Evolutionary conservation across 2,329 filamentous ascomycete genomes (phyloP).

Genomic region (Phaeoacremonium minimum): DNA sequence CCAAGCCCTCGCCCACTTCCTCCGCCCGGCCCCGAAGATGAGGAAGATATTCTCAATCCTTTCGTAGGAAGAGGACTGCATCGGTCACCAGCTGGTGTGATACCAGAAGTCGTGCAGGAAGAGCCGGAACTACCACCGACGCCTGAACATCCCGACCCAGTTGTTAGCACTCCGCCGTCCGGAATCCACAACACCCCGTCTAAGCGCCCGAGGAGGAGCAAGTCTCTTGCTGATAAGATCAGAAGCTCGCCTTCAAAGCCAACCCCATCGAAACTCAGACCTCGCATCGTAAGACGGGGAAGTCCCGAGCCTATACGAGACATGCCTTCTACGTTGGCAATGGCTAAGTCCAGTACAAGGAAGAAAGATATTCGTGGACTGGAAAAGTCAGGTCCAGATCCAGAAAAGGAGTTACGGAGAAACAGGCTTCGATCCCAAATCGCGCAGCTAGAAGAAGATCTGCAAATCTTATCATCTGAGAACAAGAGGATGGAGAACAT

Average conservation of each 20-base stretch:
- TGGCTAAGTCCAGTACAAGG: no score
- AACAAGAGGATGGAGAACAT: no score
- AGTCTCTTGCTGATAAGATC: slow-evolving; percentile 27
- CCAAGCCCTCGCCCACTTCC: slow-evolving; percentile 43
- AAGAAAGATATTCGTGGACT: no score
- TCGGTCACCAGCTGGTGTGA: slow-evolving; percentile 26
- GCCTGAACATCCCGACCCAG: slow-evolving; percentile 45
- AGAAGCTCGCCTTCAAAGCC: slow-evolving; percentile 49
- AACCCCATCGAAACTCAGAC: slow-evolving; percentile 19
- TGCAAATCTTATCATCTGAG: slow-evolving; percentile 52
- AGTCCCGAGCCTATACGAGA: no score
- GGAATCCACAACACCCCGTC: slow-evolving; percentile 60
- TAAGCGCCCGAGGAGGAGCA: slow-evolving; percentile 39
- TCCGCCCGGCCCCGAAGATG: slow-evolving; percentile 33
- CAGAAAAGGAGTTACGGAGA: slow-evolving; percentile 45
- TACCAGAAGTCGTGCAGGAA: slow-evolving; percentile 26
- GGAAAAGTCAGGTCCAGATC: slow-evolving; percentile 39
- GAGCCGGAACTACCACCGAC: slow-evolving; percentile 64
- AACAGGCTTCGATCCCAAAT: slow-evolving; percentile 53
- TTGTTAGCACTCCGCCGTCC: slow-evolving; percentile 48
- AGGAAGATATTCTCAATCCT: slow-evolving; percentile 37
- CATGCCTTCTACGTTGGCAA: no score
- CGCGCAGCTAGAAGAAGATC: slow-evolving; percentile 50
- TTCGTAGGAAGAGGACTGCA: slow-evolving; percentile 30
- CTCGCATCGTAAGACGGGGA: neutral